A percentile compares a stretch with the other conserved stretches of the same genome.
Conservation (phyloP, 1,284 basidiomycete species). For the Sanghuangporus weigelae region DNA sequence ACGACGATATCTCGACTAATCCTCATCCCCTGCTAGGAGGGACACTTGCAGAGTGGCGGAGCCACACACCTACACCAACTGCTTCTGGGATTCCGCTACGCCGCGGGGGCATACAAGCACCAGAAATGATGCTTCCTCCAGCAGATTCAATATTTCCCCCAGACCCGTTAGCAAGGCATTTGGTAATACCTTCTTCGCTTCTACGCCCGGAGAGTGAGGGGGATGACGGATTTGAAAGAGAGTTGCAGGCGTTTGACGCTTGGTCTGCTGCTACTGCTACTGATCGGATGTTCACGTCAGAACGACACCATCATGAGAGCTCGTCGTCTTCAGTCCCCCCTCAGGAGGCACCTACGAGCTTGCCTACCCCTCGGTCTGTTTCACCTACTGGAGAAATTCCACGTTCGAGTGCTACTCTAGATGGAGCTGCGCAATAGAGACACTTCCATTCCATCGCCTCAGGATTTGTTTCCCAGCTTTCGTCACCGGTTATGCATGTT, state of each 20-base stretch:
- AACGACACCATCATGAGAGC: neutral
- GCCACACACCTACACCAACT: neutral
- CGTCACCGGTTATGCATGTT: neutral
- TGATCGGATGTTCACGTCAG: neutral
- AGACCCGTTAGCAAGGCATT: neutral
- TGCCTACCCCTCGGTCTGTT: constrained; percentile 13
- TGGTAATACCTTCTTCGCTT: neutral
- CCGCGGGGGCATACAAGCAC: constrained; percentile 52
- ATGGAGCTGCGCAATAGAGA: neutral
- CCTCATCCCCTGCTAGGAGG: neutral
- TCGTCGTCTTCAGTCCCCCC: neutral
- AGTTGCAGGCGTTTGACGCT: neutral
- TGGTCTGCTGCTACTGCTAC: neutral
- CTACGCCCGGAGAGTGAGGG: neutral
- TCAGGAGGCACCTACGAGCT: constrained; percentile 7
- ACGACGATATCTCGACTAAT: too few relatives aligned
- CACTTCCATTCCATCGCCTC: neutral
- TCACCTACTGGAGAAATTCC: constrained; percentile 7
- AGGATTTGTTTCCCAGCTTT: neutral
- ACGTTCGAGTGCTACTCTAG: neutral
- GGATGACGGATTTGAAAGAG: neutral
- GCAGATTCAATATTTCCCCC: neutral
- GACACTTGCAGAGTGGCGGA: neutral
- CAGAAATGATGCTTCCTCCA: constrained; percentile 43
- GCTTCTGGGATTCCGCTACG: constrained; percentile 36